Percentiles rank a stretch among this genome's conserved stretches.
Conservation (phyloP, 257 asterid genomes). For the Anisodus tanguticus region DNA sequence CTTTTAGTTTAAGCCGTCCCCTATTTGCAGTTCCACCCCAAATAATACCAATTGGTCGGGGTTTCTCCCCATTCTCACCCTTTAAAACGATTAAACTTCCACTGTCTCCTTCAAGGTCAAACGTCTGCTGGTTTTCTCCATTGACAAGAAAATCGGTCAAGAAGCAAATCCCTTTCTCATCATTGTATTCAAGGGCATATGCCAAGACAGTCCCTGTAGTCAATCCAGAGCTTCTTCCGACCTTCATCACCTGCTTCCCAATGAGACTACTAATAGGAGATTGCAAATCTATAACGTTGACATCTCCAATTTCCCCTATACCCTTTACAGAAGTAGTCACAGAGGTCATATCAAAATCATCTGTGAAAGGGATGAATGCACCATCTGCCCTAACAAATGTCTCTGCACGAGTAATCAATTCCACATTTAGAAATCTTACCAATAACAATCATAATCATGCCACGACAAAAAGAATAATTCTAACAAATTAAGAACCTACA, state of each 20-base stretch:
- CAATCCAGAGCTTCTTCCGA: conserved; percentile 98
- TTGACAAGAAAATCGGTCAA: conserved; percentile 95
- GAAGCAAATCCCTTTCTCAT: conserved; percentile 91
- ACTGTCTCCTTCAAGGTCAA: conserved; percentile 99
- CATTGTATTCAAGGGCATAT: conserved; percentile 91
- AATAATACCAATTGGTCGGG: conserved; percentile 91
- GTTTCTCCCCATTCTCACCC: conserved; percentile 64
- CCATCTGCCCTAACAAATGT: conserved; percentile 98
- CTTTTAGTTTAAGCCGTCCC: conserved; percentile 81
- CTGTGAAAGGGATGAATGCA: conserved; percentile 91
- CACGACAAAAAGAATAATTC: background rate
- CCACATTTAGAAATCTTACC: conserved; percentile 24
- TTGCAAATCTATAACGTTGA: conserved; percentile 78
- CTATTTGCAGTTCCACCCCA: conserved; percentile 99
- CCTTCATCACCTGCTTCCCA: conserved; percentile 86
- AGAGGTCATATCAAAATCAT: conserved; percentile 70
- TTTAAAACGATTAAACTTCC: conserved; percentile 90
- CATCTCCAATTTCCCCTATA: conserved; percentile 82
- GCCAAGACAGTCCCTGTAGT: conserved; percentile 95
- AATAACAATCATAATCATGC: background rate
- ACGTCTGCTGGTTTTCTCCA: conserved; percentile 88
- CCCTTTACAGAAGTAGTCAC: conserved; percentile 87
- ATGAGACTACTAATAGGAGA: conserved; percentile 83
- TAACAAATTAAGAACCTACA: conserved; percentile 14
- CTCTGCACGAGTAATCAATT: conserved; percentile 56